phyloP scores from a whole-genome alignment of 257 asterid genomes.

The Primulina eburnea region DNA sequence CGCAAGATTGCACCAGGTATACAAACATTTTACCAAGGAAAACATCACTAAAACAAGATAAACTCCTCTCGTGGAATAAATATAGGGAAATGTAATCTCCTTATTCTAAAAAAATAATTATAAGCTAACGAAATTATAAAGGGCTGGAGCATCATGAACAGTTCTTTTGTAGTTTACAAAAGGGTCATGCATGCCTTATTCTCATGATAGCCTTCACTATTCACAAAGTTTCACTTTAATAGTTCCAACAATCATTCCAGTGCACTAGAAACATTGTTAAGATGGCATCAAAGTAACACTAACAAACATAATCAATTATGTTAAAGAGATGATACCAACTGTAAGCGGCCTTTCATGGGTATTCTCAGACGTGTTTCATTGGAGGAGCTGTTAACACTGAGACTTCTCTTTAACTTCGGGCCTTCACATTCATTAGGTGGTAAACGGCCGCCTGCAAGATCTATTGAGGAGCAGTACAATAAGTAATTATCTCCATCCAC shows the following conservation, averaged over 20 bases:
- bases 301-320: constrained; percentile 5
- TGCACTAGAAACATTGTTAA: background rate
- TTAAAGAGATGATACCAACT: constrained; percentile 49
- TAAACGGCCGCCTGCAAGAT: constrained; percentile 48
- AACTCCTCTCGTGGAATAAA: background rate
- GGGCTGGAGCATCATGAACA: background rate
- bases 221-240: background rate
- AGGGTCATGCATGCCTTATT: background rate
- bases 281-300: constrained; percentile 15
- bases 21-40: background rate
- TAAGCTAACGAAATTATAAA: background rate
- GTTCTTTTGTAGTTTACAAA: too few relatives aligned
- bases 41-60: too few relatives aligned
- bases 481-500: constrained; percentile 69
- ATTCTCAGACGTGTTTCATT: constrained; percentile 52
- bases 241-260: background rate
- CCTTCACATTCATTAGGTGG: constrained; percentile 38
- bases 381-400: constrained; percentile 33
- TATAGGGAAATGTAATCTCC: background rate
- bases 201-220: background rate
- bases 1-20: background rate
- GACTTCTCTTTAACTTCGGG: constrained; percentile 33
- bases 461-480: constrained; percentile 65
- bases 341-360: constrained; percentile 81
- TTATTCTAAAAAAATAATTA: too few relatives aligned